Base-by-base conservation (phyloP, 768 basidiomycete species). In the Termitomyces sp. region DNA sequence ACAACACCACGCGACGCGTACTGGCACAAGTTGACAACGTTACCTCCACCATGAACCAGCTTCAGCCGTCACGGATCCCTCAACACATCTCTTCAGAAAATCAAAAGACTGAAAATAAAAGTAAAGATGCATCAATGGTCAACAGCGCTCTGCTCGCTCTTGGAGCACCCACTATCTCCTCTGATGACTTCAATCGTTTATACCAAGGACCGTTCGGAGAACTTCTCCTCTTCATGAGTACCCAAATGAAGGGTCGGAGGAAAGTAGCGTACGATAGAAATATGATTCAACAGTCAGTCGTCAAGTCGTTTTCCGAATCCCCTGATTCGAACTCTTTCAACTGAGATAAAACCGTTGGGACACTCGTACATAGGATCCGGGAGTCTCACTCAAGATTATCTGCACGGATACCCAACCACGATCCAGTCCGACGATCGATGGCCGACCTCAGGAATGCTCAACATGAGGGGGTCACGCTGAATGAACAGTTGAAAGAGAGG, bases 191-290 rank as follows among this genome's bases (percentile, higher is more conserved):
- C 33, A 39, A 36, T 32, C 59, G 60, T 7, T 50, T 62, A 11
- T 62, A 57, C 41, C 55, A 52, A 36, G 58, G 64, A 13, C 53
- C 55, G 2, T 52, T 65, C 32, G 62, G 43, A 10, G 58, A 60
- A 15, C 47, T 51, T 13, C 53, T 64, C 12, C 42, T 43, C 7
- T 61, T 60, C 36, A 42, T 61, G 50, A 61, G 63, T 25, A 52
- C 50, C 5, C 59, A 60, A 25, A 44, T 65, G n/a, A 60, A 53
- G 32, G 62, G 64, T 16, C 48, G 64, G 36, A 44, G 48, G 31
- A 23, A 45, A 22, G 61, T 63, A 1, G 55, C 60, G 29, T 35
- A 52, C 16, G 56, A 53, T 22, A 41, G 61, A 25, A 39, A 55
- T 32, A 20, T 44, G 12, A 56, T 64, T 25, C 56, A 57, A 27